Evolutionary conservation across 805 yeast species (phyloP), one percentile per base, ranked within the genome.

Genomic region (Yarrowia sp.): DNA sequence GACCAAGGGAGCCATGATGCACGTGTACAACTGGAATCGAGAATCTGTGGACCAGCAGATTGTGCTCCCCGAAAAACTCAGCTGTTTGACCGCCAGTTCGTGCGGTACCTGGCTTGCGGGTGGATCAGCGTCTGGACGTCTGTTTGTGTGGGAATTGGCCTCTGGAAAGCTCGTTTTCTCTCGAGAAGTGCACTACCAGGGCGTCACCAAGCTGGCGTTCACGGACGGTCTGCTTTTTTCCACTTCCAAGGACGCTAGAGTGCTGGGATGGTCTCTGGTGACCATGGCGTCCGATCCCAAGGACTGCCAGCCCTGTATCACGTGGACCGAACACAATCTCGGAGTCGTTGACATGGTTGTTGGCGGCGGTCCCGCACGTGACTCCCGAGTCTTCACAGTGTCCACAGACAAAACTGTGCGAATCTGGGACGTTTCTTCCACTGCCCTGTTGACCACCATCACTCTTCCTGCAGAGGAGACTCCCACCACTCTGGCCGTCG

Each of bases 101-200:
- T 79, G 76, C 76, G 80, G 74, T 73, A 79, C 49, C 69, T 80
- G 73, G 77, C 73, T 95, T 35, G 88, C 87, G 8, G 97, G 89
- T 53, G 92, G 94, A 70, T 83, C 95, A 67, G 75, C 81, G 70
- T 75, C 88, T n/a, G 98, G 98, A 12, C 85, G 87, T 72, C 71
- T 95, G 15, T 90, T 90, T 75, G 77, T 93, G 0, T 94, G 98
- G 98, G 97, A 92, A 73, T 75, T 93, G 65, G 77, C 83, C 10
- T 89, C 95, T 1, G 98, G 98, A 0, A 78, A 85, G 32, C 81
- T 95, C 58, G 74, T 93, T 32, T 81, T 85, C 58, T 96, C 87
- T 4, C 87, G 86, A 74, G 93, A 90, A 64, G 88, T 91, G 0
- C 98, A 94, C 79, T 94, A 91, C 77, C 98, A 94, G 78, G 81